Conservation (phyloP, 176 grass and related monocot genomes). For the Musa beccarii region DNA sequence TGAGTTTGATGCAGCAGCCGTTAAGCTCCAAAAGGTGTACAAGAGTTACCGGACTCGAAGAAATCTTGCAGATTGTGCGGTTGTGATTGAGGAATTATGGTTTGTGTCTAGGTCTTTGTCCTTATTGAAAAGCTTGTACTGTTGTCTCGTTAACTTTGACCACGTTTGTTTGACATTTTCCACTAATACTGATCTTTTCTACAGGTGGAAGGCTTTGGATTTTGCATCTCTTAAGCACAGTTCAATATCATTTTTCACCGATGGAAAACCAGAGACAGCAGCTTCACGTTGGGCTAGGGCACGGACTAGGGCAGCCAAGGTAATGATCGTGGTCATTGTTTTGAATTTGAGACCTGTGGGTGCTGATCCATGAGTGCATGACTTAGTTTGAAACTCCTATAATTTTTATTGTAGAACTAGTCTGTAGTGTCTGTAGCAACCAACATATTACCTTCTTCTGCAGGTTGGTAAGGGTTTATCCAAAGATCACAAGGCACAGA, state of each 20-base stretch:
- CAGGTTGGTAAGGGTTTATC: slow-evolving; percentile 91
- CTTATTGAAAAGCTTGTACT: neutral
- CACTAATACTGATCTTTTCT: neutral
- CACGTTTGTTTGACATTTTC: neutral
- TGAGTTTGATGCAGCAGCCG: no score
- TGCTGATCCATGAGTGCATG: no score
- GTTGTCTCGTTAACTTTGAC: neutral
- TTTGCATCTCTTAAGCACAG: slow-evolving; percentile 26
- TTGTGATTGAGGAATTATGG: slow-evolving; percentile 78
- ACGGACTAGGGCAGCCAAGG: slow-evolving; percentile 69
- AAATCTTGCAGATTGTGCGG: no score
- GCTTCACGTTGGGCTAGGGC: slow-evolving; percentile 78
- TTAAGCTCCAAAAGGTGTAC: no score
- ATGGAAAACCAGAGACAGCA: slow-evolving; percentile 63
- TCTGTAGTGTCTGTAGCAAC: slow-evolving; percentile 23
- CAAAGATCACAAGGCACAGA: slow-evolving; percentile 70
- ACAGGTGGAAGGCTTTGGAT: slow-evolving; percentile 84
- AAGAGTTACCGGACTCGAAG: no score
- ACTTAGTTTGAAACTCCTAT: no score
- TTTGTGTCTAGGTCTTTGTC: slow-evolving; percentile 12
- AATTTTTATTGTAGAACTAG: neutral
- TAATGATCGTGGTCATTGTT: slow-evolving; percentile 23
- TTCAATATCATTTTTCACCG: slow-evolving; percentile 44
- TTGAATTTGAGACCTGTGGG: slow-evolving; percentile 8
- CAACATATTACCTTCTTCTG: slow-evolving; percentile 20